Evolutionary conservation across 2,329 filamentous ascomycete species (phyloP), one percentile per base, ranked within the genome.

Genomic region (Chaetomium olivaceum): DNA sequence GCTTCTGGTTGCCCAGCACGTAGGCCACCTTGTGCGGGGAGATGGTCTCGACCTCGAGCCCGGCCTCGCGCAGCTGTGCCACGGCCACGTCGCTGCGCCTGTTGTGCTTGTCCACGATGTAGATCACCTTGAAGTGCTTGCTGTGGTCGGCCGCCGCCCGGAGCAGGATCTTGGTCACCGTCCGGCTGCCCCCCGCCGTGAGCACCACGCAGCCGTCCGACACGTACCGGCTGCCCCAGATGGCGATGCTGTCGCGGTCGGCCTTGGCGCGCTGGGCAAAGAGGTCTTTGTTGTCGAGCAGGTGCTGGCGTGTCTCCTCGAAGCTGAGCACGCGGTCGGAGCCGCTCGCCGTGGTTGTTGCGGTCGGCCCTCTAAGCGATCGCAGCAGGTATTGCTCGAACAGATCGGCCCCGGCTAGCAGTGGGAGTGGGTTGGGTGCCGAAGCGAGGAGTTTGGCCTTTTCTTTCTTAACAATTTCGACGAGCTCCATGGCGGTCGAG

Each of bases 361-460:
- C 67, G 65, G 73, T 64, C 70, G 83, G 82, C 80, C 84, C 81
- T 79, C 85, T 85, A 75, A 89, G 82, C 69, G 84, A 92, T 64
- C 89, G 88, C 73, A 97, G 90, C 72, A 99, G 87, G 79, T 96
- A 98, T 76, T 94, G 90, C 77, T 95, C 91, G 82, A 99, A 98
- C 66, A 98, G 87, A 77, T 97, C 93, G 67, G 93, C 97, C 73
- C 95, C 95, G 63, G 96, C 95, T 58, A 91, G 93, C 19, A 98
- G 87, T 4, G 93, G 94, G 64, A 98, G 91, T 16, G 93, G 91
- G 79, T 99, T 98, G 8, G 90, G 84, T 61, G 96, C 90, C 23
- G 89, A 87, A 65, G 84, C 83, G 77, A 93, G 94, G 69, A 99
- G 87, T 73, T 88, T 86, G 61, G 86, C 83, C 59, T 92, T 94